Base-by-base conservation (phyloP, 2,329 filamentous ascomycete species). In the Diaporthe sp. region DNA sequence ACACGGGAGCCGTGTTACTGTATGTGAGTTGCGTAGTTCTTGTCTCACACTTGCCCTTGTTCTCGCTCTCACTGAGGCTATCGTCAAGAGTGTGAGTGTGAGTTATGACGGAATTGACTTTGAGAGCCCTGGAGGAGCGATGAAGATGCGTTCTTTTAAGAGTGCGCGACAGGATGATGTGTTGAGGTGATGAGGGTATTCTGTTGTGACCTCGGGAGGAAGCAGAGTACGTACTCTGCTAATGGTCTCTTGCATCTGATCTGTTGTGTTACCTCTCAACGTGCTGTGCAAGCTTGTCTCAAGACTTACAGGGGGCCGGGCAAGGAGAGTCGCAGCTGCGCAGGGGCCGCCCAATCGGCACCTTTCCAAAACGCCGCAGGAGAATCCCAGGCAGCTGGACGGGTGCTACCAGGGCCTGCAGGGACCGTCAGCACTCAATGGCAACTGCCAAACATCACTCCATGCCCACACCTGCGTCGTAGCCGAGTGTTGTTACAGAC, bases 301-400 rank as follows among this genome's bases (percentile, higher is more conserved):
- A 69, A 55, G 65, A 42, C 15, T 55, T 55, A 28, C 65, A 69
- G 65, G 65, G 62, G 31, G 28, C 2, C 2, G 31, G 46, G 44
- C 46, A 42, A n/a, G 65, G 49, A 37, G 42, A 46, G 13, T 42
- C 34, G 28, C 46, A 68, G 65, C 65, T 53, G 49, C 49, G 65
- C 65, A 55, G 46, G 65, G 65, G 65, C 65, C 46, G 65, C 51
- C 65, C 65, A 69, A 69, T 69, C 65, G 65, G 65, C 65, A 69
- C 65, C 49, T 3, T 69, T 69, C 65, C 65, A 69, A 69, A 69
- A 68, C 65, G 31, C 46, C 62, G 62, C 44, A 67, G 44, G 62
- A 68, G 9, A 67, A 37, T 39, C 22, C 17, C 42, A 49, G 17
- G 37, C 34, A 61, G 58, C 37, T 62, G 58, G 37, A 28, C 13